Conservation (phyloP, 1,284 basidiomycete species). For the Tilletia horrida region DNA sequence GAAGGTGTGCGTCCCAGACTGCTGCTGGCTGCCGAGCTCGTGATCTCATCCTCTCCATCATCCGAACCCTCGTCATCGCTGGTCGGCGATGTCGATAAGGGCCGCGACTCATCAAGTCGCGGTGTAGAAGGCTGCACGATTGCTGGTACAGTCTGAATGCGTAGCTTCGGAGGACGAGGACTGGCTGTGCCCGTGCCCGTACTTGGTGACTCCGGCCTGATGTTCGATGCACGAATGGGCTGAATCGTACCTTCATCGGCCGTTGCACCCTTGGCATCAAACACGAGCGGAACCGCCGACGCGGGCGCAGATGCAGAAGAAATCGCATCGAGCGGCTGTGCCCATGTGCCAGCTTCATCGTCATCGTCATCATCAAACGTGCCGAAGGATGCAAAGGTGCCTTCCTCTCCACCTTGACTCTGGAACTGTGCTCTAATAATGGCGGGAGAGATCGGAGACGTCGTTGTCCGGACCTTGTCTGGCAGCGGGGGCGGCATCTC, state of each 20-base stretch:
- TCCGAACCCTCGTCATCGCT: conserved; percentile 1
- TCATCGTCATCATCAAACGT: conserved; percentile 39
- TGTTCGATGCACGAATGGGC: background rate
- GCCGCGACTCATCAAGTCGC: background rate
- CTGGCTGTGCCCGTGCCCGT: background rate
- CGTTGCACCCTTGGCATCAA: conserved; percentile 4
- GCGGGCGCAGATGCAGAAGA: conserved; percentile 26
- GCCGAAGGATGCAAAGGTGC: conserved; percentile 39
- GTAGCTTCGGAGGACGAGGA: conserved; percentile 15
- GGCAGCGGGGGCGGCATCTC: background rate
- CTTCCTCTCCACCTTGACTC: conserved; percentile 30
- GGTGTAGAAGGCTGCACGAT: conserved; percentile 4
- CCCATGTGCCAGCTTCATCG: conserved; percentile 48
- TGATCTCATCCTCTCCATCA: background rate
- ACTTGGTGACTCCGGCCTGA: background rate
- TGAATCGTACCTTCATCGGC: background rate
- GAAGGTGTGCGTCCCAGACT: background rate
- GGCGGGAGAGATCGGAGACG: background rate
- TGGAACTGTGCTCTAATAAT: background rate
- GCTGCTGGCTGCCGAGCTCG: background rate
- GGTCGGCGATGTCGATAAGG: background rate
- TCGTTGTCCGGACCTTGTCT: background rate
- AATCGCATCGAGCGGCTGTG: conserved; percentile 40
- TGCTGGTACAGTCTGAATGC: conserved; percentile 6
- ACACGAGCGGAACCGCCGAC: conserved; percentile 28